Percentiles rank a stretch among this genome's conserved stretches.
Conservation (phyloP, 768 basidiomycete genomes). For the Bullera alba region DNA sequence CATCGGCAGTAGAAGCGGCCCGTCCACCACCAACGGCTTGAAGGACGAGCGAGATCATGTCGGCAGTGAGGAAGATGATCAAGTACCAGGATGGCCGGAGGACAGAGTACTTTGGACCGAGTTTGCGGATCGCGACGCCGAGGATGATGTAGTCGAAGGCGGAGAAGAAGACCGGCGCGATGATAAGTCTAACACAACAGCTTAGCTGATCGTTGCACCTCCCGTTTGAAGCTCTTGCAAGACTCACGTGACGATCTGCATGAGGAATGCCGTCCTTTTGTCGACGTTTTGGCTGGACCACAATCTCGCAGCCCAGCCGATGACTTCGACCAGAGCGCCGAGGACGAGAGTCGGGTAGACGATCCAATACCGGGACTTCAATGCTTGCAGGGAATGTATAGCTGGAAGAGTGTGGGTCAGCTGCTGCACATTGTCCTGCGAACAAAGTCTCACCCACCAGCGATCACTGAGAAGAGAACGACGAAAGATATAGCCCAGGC, state of each 20-base stretch:
- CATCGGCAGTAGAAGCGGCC: conserved; percentile 29
- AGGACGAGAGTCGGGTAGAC: conserved; percentile 22
- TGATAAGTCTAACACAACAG: conserved; percentile 36
- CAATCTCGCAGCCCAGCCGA: conserved; percentile 40
- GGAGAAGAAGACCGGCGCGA: conserved; percentile 45
- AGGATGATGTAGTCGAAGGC: conserved; percentile 40
- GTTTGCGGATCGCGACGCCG: conserved; percentile 37
- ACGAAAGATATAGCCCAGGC: conserved; percentile 22
- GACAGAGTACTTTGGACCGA: conserved; percentile 34
- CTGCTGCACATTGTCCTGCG: no score
- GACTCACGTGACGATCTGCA: conserved; percentile 30
- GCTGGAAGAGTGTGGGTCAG: conserved; percentile 9
- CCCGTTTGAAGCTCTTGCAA: not conserved
- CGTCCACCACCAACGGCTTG: conserved; percentile 37
- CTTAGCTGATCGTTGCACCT: not conserved
- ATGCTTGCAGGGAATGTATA: conserved; percentile 14
- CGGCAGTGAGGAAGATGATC: conserved; percentile 33
- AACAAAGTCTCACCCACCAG: no score
- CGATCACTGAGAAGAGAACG: conserved; percentile 21
- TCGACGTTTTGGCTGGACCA: conserved; percentile 28
- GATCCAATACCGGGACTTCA: conserved; percentile 33
- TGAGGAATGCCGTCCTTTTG: conserved; percentile 27
- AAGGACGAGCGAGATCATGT: conserved; percentile 36
- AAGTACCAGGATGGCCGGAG: conserved; percentile 27
- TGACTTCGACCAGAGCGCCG: conserved; percentile 17